A percentile compares a stretch with the other conserved stretches of the same genome.
Evolutionary conservation across 164 flowering plant genomes (phyloP).

Genomic region (Sextonia rubra): DNA sequence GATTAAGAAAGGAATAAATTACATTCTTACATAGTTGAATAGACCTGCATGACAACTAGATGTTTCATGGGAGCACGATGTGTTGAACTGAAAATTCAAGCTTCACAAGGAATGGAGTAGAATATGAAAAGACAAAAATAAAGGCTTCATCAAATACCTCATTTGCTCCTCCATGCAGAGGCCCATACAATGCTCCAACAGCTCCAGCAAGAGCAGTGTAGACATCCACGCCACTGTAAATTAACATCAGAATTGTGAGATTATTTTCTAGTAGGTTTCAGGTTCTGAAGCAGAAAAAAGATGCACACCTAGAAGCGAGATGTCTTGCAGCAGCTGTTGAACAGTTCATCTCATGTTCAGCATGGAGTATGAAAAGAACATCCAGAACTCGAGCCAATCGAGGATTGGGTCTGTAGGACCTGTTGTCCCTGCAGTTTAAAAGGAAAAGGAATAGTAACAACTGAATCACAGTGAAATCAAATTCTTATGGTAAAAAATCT

Average conservation of each 20-base stretch:
- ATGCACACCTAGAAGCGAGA: conserved; percentile 85
- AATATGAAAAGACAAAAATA: background rate
- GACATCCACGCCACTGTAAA: conserved; percentile 91
- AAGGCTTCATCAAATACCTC: conserved; percentile 48
- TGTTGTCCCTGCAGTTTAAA: conserved; percentile 61
- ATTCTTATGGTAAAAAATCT: background rate
- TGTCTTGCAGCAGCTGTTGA: conserved; percentile 98
- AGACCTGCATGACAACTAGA: background rate
- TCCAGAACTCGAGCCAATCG: conserved; percentile 90
- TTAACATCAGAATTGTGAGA: background rate
- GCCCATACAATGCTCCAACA: conserved; percentile 98
- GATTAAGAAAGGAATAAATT: too few relatives aligned
- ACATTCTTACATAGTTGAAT: background rate
- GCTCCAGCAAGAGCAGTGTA: conserved; percentile 99
- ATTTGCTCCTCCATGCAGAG: conserved; percentile 99
- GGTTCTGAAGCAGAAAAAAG: background rate
- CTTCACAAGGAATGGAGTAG: background rate
- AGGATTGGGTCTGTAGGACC: conserved; percentile 88
- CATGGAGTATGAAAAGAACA: conserved; percentile 90
- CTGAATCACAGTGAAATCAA: background rate
- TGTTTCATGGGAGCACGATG: background rate
- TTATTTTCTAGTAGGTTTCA: conserved; percentile 3
- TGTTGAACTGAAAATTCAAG: background rate
- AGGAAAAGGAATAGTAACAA: conserved; percentile 1
- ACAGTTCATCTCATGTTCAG: conserved; percentile 99